Evolutionary conservation across 176 grass and related monocot species (phyloP).

Genomic region (Melocanna baccifera): DNA sequence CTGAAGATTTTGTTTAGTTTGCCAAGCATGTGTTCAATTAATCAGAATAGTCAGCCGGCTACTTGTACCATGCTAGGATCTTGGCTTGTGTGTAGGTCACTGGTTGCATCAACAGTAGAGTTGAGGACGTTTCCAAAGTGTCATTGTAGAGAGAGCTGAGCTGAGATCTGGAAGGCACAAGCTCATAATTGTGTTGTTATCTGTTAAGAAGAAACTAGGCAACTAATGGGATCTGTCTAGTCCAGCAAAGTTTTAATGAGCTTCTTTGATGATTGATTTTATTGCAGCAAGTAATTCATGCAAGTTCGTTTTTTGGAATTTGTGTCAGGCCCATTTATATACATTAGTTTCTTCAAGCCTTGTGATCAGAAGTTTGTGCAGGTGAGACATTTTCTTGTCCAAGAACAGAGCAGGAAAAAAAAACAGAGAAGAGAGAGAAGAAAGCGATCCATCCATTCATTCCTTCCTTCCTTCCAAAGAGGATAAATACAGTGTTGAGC

Average conservation of each 20-base stretch:
- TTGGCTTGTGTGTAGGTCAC: conserved; percentile 1
- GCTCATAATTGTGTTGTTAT: background rate
- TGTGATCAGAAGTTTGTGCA: background rate
- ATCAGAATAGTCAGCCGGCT: background rate
- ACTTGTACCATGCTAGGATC: conserved; percentile 5
- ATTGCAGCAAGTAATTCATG: background rate
- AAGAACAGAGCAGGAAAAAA: background rate
- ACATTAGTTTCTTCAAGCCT: background rate
- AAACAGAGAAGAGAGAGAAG: background rate
- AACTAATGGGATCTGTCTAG: background rate
- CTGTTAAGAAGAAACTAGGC: background rate
- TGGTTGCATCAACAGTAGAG: background rate
- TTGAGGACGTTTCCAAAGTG: background rate
- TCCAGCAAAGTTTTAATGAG: background rate
- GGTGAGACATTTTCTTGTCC: background rate
- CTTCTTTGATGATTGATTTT: background rate
- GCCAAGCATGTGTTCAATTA: conserved; percentile 10
- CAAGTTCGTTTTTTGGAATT: background rate
- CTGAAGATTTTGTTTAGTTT: background rate
- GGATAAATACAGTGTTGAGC: conserved; percentile 17
- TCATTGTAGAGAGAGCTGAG: background rate
- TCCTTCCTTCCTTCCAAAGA: background rate
- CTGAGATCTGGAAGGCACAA: background rate
- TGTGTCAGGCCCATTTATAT: background rate
- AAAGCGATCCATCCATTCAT: background rate